A percentile compares a stretch with the other conserved stretches of the same genome.
Evolutionary conservation across 108 stramenopile genomes (phyloP).

Genomic region (Nannochloropsis granulata): DNA sequence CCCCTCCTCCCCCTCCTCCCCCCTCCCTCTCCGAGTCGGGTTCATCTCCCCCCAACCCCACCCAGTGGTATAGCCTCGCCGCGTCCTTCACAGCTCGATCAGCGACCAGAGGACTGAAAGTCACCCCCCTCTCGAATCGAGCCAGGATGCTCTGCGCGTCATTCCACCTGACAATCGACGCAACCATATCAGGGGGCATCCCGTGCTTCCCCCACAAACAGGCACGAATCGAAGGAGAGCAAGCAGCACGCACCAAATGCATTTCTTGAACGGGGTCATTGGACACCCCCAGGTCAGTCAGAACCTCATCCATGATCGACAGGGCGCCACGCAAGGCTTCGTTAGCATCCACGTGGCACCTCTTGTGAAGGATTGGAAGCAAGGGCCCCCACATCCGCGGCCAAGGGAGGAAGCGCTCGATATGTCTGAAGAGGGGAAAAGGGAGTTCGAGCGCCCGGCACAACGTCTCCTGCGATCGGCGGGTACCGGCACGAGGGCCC

Average conservation of each 20-base stretch:
- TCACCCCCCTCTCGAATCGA: background rate
- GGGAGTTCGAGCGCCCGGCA: conserved; percentile 7
- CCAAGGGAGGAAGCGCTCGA: conserved; percentile 22
- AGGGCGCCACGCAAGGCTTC: conserved; percentile 27
- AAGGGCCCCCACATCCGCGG: conserved; percentile 34
- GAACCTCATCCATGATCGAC: conserved; percentile 32
- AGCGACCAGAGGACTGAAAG: background rate
- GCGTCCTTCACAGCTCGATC: background rate
- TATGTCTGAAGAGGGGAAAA: background rate
- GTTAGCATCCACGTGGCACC: conserved; percentile 33
- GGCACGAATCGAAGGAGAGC: background rate
- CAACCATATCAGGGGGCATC: background rate
- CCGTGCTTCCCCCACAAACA: background rate
- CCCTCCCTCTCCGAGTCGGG: background rate
- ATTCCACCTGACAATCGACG: background rate
- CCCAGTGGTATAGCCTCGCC: background rate
- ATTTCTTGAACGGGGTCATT: conserved; percentile 18
- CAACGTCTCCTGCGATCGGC: background rate
- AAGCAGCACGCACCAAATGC: background rate
- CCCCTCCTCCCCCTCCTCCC: background rate
- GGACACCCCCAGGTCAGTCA: conserved; percentile 22
- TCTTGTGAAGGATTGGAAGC: conserved; percentile 14
- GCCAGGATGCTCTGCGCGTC: background rate
- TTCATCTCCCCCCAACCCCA: background rate
- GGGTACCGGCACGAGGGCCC: background rate